Conservation (phyloP, 345 rosid genomes). For the Trapa bicornis region DNA sequence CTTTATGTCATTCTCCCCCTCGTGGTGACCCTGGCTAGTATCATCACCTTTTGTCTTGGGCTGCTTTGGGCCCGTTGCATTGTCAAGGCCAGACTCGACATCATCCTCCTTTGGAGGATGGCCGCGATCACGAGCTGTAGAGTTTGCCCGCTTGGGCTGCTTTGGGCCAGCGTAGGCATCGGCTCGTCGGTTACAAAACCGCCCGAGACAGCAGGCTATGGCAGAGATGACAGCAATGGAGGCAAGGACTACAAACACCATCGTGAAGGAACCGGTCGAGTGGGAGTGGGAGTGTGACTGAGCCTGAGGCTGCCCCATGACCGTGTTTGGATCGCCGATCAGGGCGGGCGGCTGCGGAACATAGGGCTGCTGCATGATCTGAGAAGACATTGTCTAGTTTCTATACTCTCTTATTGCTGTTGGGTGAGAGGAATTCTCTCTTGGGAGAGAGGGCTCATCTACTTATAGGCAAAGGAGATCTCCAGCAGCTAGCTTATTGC, state of each 20-base stretch:
- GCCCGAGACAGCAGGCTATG: slow-evolving; percentile 46
- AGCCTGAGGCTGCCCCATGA: slow-evolving; percentile 22
- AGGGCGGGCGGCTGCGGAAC: slow-evolving; percentile 26
- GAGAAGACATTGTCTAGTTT: slow-evolving; percentile 14
- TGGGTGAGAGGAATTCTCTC: background rate
- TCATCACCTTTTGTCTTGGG: background rate
- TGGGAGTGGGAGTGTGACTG: slow-evolving; percentile 25
- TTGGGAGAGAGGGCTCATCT: background rate
- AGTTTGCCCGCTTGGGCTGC: slow-evolving; percentile 5
- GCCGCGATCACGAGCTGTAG: background rate
- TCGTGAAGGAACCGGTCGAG: slow-evolving; percentile 54
- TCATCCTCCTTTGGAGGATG: slow-evolving; percentile 9
- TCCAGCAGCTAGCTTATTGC: background rate
- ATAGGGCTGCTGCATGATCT: slow-evolving; percentile 7
- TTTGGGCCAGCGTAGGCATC: slow-evolving; percentile 5
- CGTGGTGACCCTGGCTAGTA: background rate
- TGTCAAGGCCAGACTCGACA: slow-evolving; percentile 35
- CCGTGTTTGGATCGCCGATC: slow-evolving; percentile 42
- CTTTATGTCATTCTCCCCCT: background rate
- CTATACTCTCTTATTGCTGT: background rate
- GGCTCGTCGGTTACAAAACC: slow-evolving; percentile 27
- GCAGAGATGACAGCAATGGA: slow-evolving; percentile 38
- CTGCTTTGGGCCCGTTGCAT: slow-evolving; percentile 5
- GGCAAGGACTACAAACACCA: slow-evolving; percentile 49
- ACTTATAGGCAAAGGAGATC: no score